Conservation (phyloP, 768 basidiomycete genomes). For the Tricholoma furcatifolium region DNA sequence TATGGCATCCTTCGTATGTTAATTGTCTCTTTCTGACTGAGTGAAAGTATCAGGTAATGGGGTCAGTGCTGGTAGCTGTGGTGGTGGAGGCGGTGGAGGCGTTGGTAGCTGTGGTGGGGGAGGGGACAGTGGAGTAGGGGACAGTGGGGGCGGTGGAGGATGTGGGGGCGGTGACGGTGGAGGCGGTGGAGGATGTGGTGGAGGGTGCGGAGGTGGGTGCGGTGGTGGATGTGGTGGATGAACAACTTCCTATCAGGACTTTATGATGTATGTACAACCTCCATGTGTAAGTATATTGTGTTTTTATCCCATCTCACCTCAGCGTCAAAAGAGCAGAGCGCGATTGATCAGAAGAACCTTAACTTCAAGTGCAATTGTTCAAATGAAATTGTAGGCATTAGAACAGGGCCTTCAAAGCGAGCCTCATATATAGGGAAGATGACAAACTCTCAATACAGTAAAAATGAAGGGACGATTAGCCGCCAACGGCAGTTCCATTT, state of each 20-base stretch:
- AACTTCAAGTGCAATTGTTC: neutral
- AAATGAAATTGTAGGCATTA: no score
- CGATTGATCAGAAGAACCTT: neutral
- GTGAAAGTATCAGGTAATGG: neutral
- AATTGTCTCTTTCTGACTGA: neutral
- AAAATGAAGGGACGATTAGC: no score
- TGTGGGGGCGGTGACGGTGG: neutral
- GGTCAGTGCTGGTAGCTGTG: neutral
- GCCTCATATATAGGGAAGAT: no score
- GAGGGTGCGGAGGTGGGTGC: no score
- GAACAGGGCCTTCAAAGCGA: no score
- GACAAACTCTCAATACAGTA: no score
- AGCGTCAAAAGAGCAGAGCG: neutral
- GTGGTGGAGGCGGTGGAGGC: no score
- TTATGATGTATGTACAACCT: neutral
- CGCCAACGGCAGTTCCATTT: constrained; percentile 43
- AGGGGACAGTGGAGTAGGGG: neutral
- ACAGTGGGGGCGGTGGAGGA: neutral
- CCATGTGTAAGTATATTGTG: neutral
- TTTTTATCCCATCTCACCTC: neutral
- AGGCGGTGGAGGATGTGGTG: no score
- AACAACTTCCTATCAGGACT: neutral
- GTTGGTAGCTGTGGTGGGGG: no score
- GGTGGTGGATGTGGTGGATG: no score
- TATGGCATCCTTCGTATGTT: no score